Evolutionary conservation across 495 filamentous ascomycete species (phyloP).

Genomic region (Hyaloscypha finlandica): DNA sequence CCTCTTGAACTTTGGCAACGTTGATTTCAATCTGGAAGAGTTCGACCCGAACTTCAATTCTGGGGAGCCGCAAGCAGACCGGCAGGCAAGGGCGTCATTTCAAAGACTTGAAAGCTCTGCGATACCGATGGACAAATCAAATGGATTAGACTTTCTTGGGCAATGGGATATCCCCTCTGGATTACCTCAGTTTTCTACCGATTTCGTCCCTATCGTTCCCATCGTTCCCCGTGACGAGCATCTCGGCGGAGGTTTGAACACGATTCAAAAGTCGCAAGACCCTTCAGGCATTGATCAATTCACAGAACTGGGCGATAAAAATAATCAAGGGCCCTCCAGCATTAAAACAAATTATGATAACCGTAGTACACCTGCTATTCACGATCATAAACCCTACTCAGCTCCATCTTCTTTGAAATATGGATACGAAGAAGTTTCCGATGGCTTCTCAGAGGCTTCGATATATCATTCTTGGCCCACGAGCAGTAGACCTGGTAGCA

Average conservation of each 20-base stretch:
- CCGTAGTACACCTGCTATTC: neutral
- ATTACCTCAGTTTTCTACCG: neutral
- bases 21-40: neutral
- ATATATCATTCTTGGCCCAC: neutral
- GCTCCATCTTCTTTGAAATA: neutral
- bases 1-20: neutral
- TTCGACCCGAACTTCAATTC: constrained; percentile 4
- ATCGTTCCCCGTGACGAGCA: neutral
- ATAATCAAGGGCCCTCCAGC: neutral
- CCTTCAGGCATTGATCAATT: neutral
- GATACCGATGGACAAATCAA: neutral
- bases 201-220: neutral
- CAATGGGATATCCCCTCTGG: neutral
- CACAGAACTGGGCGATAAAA: neutral
- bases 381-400: neutral
- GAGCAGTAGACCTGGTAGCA: neutral
- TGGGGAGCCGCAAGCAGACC: neutral
- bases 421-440: neutral
- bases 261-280: neutral
- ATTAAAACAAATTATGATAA: neutral
- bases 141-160: neutral
- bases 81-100: neutral
- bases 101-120: neutral
- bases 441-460: neutral
- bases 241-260: neutral